Percentiles rank a stretch among this genome's conserved stretches.
Evolutionary conservation across 2,329 filamentous ascomycete genomes (phyloP).

Genomic region (Xylaria sp.): DNA sequence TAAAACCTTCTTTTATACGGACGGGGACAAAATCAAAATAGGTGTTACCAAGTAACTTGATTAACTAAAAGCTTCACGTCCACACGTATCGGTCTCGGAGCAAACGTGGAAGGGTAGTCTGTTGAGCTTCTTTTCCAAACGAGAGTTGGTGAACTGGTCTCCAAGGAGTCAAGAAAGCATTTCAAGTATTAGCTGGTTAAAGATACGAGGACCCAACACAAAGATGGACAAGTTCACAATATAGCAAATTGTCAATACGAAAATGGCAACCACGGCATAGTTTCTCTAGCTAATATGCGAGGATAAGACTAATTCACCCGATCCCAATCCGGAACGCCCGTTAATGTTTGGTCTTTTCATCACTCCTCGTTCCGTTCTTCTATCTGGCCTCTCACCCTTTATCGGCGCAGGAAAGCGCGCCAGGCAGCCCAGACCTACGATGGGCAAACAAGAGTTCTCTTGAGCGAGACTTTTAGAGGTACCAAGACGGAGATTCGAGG

Average conservation of each 20-base stretch:
- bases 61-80: no score
- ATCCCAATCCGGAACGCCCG: slow-evolving; percentile 28
- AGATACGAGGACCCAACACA: background rate
- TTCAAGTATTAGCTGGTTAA: background rate
- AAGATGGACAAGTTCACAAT: background rate
- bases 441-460: background rate
- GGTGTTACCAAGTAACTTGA: background rate
- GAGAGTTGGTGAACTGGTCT: background rate
- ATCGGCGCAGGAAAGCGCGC: background rate
- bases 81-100: background rate
- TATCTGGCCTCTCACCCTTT: background rate
- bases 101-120: background rate
- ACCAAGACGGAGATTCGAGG: background rate
- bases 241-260: background rate
- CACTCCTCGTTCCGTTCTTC: slow-evolving; percentile 10
- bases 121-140: background rate
- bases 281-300: slow-evolving; percentile 19
- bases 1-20: background rate
- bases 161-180: background rate
- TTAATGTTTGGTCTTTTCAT: slow-evolving; percentile 2
- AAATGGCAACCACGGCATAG: background rate
- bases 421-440: background rate
- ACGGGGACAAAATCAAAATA: background rate
- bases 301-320: background rate
- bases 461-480: background rate